Base-by-base conservation (phyloP, 1,139 yeast species). In the Lodderomyces margitis region DNA sequence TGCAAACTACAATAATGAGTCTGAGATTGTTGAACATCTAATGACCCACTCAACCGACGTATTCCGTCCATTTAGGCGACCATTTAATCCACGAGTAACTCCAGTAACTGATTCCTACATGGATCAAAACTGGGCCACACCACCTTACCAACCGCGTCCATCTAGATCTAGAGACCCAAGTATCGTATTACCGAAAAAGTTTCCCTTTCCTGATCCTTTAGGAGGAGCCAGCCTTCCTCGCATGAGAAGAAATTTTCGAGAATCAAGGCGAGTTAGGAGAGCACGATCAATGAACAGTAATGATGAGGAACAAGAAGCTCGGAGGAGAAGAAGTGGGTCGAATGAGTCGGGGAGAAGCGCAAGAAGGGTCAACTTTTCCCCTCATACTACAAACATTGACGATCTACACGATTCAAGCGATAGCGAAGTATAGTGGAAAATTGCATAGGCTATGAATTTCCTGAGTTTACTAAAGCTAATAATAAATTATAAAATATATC, bases 101-200 rank as follows among this genome's bases (percentile, higher is more conserved):
- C 74, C 77, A 3, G 59, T 70, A 33, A 68, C 75, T 1, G 76
- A 70, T 47, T 59, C 70, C 6, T 62, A 56, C 41, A 62, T 68
- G 57, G 62, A 56, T n/a, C 75, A 70, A 43, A 56, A 52, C 37
- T 67, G 72, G 69, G 66, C 67, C 5, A 59, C 59, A 9, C 64
- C 69, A 2, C 44, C 45, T 10, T 43, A 51, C 39, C 36, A 39
- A 42, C 14, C 37, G 36, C 16, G 34, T 11, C 39, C 52, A 16
- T 49, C 51, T 0, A 36, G 38, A 4, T 43, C 49, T 2, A 45
- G 54, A 33, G 66, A 64, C 25, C 70, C 70, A 2, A 47, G 52
- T 27, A 47, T 64, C 33, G 58, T 64, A 2, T 43, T 64, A 27
- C 72, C 73, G 2, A 54, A 69, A 20, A 49, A 61, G 34, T 63